phyloP scores from a whole-genome alignment of 306 rosid genomes.

The Arachis stenosperma region DNA sequence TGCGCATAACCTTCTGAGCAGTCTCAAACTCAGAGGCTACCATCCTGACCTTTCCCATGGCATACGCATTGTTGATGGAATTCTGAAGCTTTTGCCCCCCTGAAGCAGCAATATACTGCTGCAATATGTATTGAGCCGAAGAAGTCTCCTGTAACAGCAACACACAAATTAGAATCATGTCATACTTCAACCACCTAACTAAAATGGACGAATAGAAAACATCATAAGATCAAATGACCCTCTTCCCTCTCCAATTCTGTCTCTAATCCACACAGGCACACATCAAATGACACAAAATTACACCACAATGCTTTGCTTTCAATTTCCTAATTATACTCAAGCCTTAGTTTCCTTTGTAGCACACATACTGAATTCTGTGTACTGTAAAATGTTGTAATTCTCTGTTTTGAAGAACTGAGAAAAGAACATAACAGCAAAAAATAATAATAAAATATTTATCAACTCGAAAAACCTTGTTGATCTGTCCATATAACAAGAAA shows the following conservation, averaged over 20 bases:
- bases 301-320: neutral
- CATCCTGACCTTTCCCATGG: slow-evolving; percentile 97
- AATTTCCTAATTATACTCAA: too few relatives aligned
- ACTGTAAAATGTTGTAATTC: neutral
- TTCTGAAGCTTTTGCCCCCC: slow-evolving; percentile 94
- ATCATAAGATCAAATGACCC: slow-evolving; percentile 15
- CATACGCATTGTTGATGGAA: slow-evolving; percentile 83
- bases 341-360: too few relatives aligned
- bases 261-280: slow-evolving; percentile 5
- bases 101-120: slow-evolving; percentile 93
- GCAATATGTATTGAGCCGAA: slow-evolving; percentile 96
- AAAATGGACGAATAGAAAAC: slow-evolving; percentile 18
- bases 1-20: slow-evolving; percentile 75
- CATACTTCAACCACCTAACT: neutral
- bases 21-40: slow-evolving; percentile 96
- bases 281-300: slow-evolving; percentile 11
- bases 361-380: too few relatives aligned
- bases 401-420: neutral
- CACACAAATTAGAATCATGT: slow-evolving; percentile 24
- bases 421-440: neutral
- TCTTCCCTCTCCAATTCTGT: slow-evolving; percentile 1
- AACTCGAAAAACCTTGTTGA: slow-evolving; percentile 1
- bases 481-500: neutral
- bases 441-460: neutral
- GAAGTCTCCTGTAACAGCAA: slow-evolving; percentile 75